Evolutionary conservation across 805 yeast genomes (phyloP).

Genomic region (Lipomyces yamadae): DNA sequence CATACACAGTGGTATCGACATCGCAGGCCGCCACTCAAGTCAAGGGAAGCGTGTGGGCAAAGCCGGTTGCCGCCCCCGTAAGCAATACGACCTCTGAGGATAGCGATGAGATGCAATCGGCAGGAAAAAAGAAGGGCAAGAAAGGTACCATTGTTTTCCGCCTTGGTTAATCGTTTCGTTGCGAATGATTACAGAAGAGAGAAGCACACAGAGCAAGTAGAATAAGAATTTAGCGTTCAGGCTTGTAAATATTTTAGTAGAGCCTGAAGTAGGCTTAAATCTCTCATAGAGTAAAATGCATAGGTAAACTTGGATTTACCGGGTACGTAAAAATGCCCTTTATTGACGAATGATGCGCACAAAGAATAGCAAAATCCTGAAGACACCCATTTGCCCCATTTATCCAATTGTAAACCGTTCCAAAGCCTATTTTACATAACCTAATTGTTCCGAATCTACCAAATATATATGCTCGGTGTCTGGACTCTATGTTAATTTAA

Average conservation of each 20-base stretch:
- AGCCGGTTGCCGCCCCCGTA: slow-evolving; percentile 9
- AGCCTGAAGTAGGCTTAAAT: neutral
- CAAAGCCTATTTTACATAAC: slow-evolving; percentile 2
- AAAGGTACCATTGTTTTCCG: slow-evolving; percentile 26
- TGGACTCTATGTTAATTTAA: neutral
- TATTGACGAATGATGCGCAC: neutral
- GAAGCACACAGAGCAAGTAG: neutral
- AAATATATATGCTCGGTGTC: neutral
- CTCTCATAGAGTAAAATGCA: neutral
- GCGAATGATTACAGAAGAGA: neutral
- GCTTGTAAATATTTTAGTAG: neutral
- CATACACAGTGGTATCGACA: neutral
- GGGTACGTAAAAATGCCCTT: neutral
- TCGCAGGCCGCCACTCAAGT: slow-evolving; percentile 5
- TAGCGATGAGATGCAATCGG: neutral
- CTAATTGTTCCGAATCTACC: neutral
- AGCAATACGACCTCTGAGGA: neutral
- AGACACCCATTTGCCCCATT: neutral
- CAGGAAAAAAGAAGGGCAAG: slow-evolving; percentile 25
- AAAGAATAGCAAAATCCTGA: neutral
- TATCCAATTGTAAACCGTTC: neutral
- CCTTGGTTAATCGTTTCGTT: neutral
- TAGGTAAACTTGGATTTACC: neutral
- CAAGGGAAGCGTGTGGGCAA: slow-evolving; percentile 15
- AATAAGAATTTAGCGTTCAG: neutral